These are phyloP conservation scores for Tetrahymena thermophila DNA, from an alignment of 73 alveolate species.

Conservation along the genomic window DNA sequence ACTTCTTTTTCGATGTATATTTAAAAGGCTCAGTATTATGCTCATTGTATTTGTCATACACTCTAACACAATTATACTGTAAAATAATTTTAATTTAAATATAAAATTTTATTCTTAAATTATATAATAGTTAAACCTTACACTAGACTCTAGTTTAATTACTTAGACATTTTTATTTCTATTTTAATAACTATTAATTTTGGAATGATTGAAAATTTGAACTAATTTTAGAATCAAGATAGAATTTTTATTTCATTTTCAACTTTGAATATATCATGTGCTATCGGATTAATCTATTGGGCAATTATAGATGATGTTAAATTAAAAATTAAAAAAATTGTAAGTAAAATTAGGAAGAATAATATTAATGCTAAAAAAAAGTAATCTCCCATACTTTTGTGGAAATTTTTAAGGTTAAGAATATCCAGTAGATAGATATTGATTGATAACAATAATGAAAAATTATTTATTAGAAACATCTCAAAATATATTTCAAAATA, in stretches of 20 bases:
- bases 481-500: too few species aligned
- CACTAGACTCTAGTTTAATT: not conserved
- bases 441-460: too few species aligned
- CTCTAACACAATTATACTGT: not conserved
- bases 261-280: not conserved
- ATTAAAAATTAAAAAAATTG: not conserved
- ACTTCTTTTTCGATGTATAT: not conserved
- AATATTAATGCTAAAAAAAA: not conserved
- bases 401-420: too few species aligned
- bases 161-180: not conserved
- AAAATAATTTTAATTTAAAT: not conserved
- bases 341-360: not conserved
- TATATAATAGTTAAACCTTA: not conserved
- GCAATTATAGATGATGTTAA: not conserved
- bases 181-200: not conserved
- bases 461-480: too few species aligned
- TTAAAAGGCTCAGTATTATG: not conserved
- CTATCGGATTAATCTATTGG: not conserved
- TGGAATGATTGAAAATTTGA: not conserved
- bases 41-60: not conserved
- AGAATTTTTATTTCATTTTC: not conserved
- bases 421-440: too few species aligned
- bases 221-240: not conserved
- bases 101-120: not conserved
- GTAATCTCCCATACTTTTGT: not conserved